A percentile compares a stretch with the other conserved stretches of the same genome.
These are phyloP conservation scores for Furcasterigmium furcatum DNA, from an alignment of 2,329 filamentous ascomycete species.

Conservation along the genomic window DNA sequence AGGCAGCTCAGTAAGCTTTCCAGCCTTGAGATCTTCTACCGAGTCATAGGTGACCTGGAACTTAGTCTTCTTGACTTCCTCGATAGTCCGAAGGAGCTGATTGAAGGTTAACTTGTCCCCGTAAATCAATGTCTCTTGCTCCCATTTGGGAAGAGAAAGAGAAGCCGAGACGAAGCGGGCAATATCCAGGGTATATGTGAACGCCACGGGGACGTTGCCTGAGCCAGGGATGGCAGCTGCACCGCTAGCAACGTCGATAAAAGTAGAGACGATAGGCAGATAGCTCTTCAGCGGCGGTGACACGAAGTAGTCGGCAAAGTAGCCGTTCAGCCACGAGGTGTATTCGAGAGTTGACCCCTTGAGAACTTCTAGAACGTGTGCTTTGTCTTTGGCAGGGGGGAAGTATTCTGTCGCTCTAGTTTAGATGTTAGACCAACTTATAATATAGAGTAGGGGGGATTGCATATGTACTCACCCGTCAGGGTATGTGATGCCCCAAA, in stretches of 20 bases:
- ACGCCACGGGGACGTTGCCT: conserved; percentile 35
- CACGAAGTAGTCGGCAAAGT: conserved; percentile 43
- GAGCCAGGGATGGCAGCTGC: conserved; percentile 44
- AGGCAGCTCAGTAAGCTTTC: conserved; percentile 26
- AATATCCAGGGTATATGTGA: conserved; percentile 47
- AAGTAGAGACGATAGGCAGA: conserved; percentile 31
- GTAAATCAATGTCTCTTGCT: conserved; percentile 25
- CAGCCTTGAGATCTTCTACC: conserved; percentile 23
- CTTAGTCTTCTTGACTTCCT: conserved; percentile 29
- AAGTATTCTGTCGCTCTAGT: no score
- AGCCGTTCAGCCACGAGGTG: conserved; percentile 34
- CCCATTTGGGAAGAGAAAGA: conserved; percentile 38
- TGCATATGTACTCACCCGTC: no score
- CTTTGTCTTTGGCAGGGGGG: neutral
- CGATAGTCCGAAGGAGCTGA: conserved; percentile 35
- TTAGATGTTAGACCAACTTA: no score
- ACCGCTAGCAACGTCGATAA: conserved; percentile 38
- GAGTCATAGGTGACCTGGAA: conserved; percentile 27
- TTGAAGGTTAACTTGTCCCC: conserved; percentile 38
- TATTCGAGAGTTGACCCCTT: conserved; percentile 27
- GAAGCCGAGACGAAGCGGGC: conserved; percentile 36
- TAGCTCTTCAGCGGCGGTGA: conserved; percentile 31
- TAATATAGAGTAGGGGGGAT: neutral
- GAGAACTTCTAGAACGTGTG: neutral
- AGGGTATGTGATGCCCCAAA: conserved; percentile 25